These are phyloP conservation scores for Macroventuria anomochaeta DNA, from an alignment of 2,329 filamentous ascomycete genomes.

Conservation along the genomic window DNA sequence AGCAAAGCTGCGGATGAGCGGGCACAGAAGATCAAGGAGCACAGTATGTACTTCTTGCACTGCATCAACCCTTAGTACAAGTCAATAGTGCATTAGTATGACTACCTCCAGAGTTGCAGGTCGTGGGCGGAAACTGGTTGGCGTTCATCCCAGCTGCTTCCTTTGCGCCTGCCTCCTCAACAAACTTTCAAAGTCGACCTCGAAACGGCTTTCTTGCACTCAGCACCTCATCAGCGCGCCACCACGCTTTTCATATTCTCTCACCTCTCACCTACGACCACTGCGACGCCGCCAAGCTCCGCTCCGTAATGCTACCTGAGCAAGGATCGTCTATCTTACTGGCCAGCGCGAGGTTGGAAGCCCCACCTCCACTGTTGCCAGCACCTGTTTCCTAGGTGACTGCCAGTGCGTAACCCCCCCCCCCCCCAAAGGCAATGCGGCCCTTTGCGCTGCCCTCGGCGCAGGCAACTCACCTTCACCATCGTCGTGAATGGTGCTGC, in stretches of 20 bases:
- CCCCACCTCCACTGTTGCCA: background rate
- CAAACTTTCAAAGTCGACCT: too few relatives aligned
- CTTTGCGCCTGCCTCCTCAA: too few relatives aligned
- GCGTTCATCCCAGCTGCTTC: too few relatives aligned
- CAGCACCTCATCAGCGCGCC: too few relatives aligned
- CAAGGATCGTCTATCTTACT: background rate
- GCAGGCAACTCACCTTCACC: constrained; percentile 2
- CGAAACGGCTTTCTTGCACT: background rate
- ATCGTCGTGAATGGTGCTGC: background rate
- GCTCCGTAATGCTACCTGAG: background rate
- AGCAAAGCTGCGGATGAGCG: background rate
- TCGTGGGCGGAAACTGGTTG: too few relatives aligned
- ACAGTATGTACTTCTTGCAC: background rate
- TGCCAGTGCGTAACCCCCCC: background rate
- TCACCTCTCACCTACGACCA: background rate
- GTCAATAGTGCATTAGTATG: too few relatives aligned
- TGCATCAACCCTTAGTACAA: background rate
- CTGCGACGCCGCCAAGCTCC: background rate
- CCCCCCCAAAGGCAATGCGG: background rate
- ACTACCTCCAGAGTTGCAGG: too few relatives aligned
- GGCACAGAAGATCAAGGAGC: background rate
- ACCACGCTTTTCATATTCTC: background rate
- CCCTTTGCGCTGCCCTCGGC: background rate
- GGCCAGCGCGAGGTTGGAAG: background rate
- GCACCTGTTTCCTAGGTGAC: background rate